Evolutionary conservation across 106 monocot genomes (phyloP), one percentile per base, ranked within the genome.

Genomic region (Ottelia alismoides): DNA sequence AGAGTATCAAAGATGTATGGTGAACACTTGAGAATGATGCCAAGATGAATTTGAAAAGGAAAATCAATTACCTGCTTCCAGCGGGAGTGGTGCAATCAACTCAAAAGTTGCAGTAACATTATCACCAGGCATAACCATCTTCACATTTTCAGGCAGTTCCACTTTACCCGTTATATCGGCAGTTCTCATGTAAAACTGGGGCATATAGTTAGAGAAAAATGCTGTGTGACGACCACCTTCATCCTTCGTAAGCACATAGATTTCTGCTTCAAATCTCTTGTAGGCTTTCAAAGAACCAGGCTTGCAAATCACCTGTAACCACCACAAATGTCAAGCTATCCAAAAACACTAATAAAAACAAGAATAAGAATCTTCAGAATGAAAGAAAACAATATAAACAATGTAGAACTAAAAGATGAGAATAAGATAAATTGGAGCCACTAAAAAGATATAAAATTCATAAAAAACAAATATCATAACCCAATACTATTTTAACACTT

Each of bases 71-170:
- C 94, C 94, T 74, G 84, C 74, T 71, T 94, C 94, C 56, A 94
- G 94, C 14, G 94, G 94, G 71, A 94, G 88, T 52, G 88, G 46
- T 25, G 77, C 75, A 60, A 94, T 94, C 51, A 94, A 64, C 63
- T 94, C 94, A 69, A 88, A 94, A 35, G 51, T 18, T 20, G 94
- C 94, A 21, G 94, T 94, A 14, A 94, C 94, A 56, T 94, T 88
- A 58, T 88, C 92, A 28, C 94, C 94, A 14, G 94, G 94, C 94
- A 94, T 88, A 48, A 94, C 94, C 94, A 94, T 94, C 69, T 84
- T 84, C 26, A 85, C 81, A 61, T 70, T 78, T 72, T 84, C 94
- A 55, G 88, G 94, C 45, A 94, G 66, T 68, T 88, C 94, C 11
- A 94, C 94, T 53, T 85, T 94, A 23, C 94, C 94, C 11, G 94